phyloP scores from a whole-genome alignment of 176 grass and related monocot species.

The Oryza glumipatula region DNA sequence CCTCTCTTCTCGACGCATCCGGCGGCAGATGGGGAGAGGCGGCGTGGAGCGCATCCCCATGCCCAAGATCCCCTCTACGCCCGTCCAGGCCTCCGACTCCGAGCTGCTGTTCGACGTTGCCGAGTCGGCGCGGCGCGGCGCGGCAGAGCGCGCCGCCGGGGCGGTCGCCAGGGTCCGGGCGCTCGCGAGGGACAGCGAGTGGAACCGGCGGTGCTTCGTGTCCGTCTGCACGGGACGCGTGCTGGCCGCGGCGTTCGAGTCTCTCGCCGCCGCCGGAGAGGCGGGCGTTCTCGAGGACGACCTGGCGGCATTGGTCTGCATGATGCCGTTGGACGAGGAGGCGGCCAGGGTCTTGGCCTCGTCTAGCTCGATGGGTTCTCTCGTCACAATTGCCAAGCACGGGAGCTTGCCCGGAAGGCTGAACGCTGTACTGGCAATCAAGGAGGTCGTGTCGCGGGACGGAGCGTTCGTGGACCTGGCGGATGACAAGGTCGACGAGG shows the following conservation, averaged over 20 bases:
- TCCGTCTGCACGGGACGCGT: conserved; percentile 47
- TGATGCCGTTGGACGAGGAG: conserved; percentile 67
- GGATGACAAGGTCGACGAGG: conserved; percentile 41
- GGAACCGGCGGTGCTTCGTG: conserved; percentile 64
- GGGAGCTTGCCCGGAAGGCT: conserved; percentile 62
- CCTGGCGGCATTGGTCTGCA: conserved; percentile 58
- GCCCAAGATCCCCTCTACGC: conserved; percentile 85
- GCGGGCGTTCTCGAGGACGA: conserved; percentile 43
- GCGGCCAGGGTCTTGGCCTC: conserved; percentile 38
- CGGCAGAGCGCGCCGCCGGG: conserved; percentile 33
- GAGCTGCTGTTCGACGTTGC: conserved; percentile 65
- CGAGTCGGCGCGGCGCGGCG: conserved; percentile 33
- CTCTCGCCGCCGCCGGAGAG: conserved; percentile 14
- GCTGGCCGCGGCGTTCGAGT: conserved; percentile 56
- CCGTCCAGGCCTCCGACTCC: conserved; percentile 38
- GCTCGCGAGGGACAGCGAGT: conserved; percentile 64
- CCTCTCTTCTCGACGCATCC: too few species aligned
- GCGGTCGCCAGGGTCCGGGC: conserved; percentile 42
- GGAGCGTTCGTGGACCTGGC: not conserved
- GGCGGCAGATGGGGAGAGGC: not conserved
- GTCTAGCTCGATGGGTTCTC: conserved; percentile 25
- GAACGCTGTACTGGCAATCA: conserved; percentile 67
- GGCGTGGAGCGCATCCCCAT: conserved; percentile 95
- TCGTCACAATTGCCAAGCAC: conserved; percentile 53
- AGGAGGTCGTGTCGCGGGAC: conserved; percentile 51